These are phyloP conservation scores for Physcomitrellopsis africana DNA, from an alignment of 225 moss, liverwort and hornwort genomes.

Conservation along the genomic window DNA sequence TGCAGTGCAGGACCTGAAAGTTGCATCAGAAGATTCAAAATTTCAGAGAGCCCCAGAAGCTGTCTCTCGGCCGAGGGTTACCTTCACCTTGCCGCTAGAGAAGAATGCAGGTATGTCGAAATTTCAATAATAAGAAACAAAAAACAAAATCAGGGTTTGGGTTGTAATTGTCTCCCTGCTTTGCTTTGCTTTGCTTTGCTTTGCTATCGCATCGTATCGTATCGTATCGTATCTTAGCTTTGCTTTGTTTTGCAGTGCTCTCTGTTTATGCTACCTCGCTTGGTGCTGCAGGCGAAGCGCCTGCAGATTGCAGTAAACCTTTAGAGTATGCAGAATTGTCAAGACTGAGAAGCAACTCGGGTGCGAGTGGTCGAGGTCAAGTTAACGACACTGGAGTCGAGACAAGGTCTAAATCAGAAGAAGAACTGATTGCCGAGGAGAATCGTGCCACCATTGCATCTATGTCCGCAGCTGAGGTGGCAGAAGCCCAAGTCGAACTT, in stretches of 20 bases:
- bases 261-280: conserved; percentile 13
- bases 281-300: conserved; percentile 39
- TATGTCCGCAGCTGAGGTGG: conserved; percentile 81
- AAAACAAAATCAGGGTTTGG: too few species aligned
- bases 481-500: conserved; percentile 81
- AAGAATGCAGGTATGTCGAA: conserved; percentile 27
- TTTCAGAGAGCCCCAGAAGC: conserved; percentile 24
- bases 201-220: neutral
- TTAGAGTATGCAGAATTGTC: conserved; percentile 47
- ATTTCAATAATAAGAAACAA: neutral
- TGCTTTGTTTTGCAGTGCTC: conserved; percentile 17
- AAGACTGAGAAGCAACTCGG: conserved; percentile 48
- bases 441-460: conserved; percentile 67
- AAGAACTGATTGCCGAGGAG: conserved; percentile 69
- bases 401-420: conserved; percentile 38
- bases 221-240: neutral
- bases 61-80: conserved; percentile 42
- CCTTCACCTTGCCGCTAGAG: conserved; percentile 44
- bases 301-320: conserved; percentile 28
- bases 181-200: neutral
- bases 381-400: conserved; percentile 46
- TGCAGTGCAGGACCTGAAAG: conserved; percentile 21
- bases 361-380: conserved; percentile 50
- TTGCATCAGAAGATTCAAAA: conserved; percentile 6
- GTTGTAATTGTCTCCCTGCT: too few species aligned